Conservation (phyloP, 2,329 filamentous ascomycete species). For the Falciphora oryzae region DNA sequence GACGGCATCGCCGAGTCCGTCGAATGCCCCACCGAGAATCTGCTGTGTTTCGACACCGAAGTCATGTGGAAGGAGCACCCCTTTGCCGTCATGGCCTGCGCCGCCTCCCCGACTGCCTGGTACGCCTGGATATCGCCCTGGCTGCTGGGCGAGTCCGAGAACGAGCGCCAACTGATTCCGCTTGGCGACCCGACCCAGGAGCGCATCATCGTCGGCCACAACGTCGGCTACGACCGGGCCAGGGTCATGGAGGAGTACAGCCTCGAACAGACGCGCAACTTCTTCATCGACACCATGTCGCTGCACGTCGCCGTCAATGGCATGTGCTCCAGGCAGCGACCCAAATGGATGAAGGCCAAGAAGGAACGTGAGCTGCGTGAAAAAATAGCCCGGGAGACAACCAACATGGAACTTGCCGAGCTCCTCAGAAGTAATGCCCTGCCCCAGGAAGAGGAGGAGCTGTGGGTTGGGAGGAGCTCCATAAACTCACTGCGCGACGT, state of each 20-base stretch:
- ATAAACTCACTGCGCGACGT: conserved; percentile 94
- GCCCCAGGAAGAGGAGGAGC: conserved; percentile 80
- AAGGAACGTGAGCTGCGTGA: conserved; percentile 84
- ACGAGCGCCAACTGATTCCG: conserved; percentile 76
- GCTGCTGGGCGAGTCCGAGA: conserved; percentile 76
- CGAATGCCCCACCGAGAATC: conserved; percentile 69
- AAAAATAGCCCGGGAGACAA: conserved; percentile 65
- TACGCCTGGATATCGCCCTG: conserved; percentile 97
- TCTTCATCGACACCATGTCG: conserved; percentile 96
- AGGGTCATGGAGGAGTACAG: conserved; percentile 86
- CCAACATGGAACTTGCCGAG: conserved; percentile 63
- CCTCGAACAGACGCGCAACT: conserved; percentile 73
- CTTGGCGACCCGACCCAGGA: conserved; percentile 69
- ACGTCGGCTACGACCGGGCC: conserved; percentile 90
- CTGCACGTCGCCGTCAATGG: conserved; percentile 96
- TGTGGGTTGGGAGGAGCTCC: conserved; percentile 93
- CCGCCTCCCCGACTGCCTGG: conserved; percentile 83
- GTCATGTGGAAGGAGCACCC: conserved; percentile 92
- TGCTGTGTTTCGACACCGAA: conserved; percentile 92
- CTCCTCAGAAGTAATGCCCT: conserved; percentile 63
- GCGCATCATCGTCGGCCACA: conserved; percentile 85
- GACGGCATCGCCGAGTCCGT: conserved; percentile 68
- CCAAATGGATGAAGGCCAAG: conserved; percentile 95
- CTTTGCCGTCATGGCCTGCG: conserved; percentile 96
- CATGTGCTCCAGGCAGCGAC: conserved; percentile 95